Conservation (phyloP, 805 yeast species). For the Ogataea chonburiensis region DNA sequence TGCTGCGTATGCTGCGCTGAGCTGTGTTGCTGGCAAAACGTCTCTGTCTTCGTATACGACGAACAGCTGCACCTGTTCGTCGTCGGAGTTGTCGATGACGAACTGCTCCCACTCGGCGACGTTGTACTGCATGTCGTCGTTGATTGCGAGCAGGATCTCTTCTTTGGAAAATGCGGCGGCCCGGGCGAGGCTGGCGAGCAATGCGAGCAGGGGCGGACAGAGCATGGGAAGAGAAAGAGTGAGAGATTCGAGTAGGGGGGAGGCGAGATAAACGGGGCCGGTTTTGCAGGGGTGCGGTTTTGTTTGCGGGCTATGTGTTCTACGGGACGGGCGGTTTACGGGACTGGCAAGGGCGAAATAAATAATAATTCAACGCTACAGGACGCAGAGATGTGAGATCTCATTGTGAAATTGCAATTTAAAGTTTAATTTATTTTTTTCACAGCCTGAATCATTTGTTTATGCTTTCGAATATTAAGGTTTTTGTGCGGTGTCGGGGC, state of each 20-base stretch:
- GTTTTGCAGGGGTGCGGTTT: too few species aligned
- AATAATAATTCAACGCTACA: too few species aligned
- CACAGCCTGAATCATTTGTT: slow-evolving; percentile 6
- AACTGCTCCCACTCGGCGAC: slow-evolving; percentile 15
- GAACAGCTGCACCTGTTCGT: slow-evolving; percentile 10
- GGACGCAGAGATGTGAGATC: too few species aligned
- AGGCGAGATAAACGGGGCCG: too few species aligned
- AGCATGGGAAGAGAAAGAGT: not conserved
- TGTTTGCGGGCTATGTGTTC: too few species aligned
- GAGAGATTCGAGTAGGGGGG: too few species aligned
- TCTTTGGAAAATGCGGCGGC: slow-evolving; percentile 5
- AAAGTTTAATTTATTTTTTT: not conserved
- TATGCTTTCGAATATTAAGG: slow-evolving; percentile 46
- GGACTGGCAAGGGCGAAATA: too few species aligned
- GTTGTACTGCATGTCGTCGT: slow-evolving; percentile 16
- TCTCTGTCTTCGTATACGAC: slow-evolving; percentile 5
- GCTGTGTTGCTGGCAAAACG: slow-evolving; percentile 1
- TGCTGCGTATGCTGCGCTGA: slow-evolving; percentile 9
- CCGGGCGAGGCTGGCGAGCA: slow-evolving; percentile 1
- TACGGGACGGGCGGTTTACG: too few species aligned
- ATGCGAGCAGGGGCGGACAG: not conserved
- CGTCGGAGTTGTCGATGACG: slow-evolving; percentile 7
- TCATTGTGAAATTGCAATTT: too few species aligned
- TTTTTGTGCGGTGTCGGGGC: slow-evolving; percentile 63
- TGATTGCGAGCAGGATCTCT: slow-evolving; percentile 13